These are phyloP conservation scores for Ogataea thermomethanolica DNA, from an alignment of 805 yeast species.

Conservation along the genomic window DNA sequence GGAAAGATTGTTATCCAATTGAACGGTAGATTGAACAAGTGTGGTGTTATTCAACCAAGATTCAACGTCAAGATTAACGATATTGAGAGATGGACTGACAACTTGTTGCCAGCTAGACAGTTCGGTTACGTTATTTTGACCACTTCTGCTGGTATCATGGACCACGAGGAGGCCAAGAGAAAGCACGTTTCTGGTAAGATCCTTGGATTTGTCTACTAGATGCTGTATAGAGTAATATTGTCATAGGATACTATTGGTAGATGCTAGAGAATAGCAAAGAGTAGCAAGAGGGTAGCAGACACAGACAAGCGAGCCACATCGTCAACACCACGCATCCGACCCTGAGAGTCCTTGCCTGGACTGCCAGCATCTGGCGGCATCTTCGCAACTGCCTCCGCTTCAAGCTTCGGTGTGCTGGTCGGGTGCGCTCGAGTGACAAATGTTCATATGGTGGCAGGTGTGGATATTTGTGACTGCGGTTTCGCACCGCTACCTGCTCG, in stretches of 20 bases:
- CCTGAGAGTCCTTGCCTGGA: no score
- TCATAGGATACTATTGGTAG: neutral
- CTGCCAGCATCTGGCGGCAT: no score
- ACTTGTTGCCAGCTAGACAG: conserved; percentile 98
- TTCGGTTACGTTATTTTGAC: conserved; percentile 97
- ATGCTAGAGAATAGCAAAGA: neutral
- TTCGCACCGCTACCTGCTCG: conserved; percentile 6
- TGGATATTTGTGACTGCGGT: conserved; percentile 5
- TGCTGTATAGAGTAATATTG: conserved; percentile 5
- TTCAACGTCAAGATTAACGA: conserved; percentile 94
- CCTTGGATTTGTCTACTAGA: conserved; percentile 94
- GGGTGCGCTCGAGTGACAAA: neutral
- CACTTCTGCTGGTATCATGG: conserved; percentile 99
- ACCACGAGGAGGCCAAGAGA: conserved; percentile 99
- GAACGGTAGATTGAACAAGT: conserved; percentile 98
- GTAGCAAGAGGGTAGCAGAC: neutral
- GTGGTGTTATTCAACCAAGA: conserved; percentile 98
- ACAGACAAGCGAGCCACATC: no score
- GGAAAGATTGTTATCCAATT: conserved; percentile 96
- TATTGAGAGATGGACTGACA: conserved; percentile 97
- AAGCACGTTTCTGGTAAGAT: conserved; percentile 99
- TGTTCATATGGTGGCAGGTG: conserved; percentile 2
- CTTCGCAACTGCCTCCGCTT: no score
- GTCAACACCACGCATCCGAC: no score
- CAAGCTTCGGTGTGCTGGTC: neutral